Evolutionary conservation across 768 basidiomycete genomes (phyloP), one percentile per base, ranked within the genome.

Genomic region (Tephrocybe sp.): DNA sequence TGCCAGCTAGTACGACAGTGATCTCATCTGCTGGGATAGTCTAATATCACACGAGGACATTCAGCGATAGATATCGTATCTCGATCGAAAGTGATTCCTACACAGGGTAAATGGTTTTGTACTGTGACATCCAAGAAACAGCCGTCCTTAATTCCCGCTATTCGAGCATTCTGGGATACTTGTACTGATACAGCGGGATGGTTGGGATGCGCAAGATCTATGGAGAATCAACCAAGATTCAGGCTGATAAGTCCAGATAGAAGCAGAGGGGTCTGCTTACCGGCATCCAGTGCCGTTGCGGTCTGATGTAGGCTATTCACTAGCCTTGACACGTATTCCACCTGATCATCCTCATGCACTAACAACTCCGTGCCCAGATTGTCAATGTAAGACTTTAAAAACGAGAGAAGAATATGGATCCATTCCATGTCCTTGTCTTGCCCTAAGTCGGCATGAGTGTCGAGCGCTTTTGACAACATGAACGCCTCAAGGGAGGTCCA

Each of bases 401-500:
- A 94, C 4, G 88, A 80, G 25, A 94, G 72, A 5, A 88, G 74
- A 13, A 87, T 77, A 53, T 88, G 82, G 18, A 90, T 78, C 92
- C 92, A 95, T 61, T 94, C 90, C 18, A 74, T 72, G 55, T 91
- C 86, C 49, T 73, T 81, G 5, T 77, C 69, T 57, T 79, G 82
- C 12, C 75, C 66, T n/a, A 86, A 66, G 18, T 73, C 62, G 1
- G 69, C 64, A 59, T 93, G 86, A 0, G 84, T 81, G 54, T 85
- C 80, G 31, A 95, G 70, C 1, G 89, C 88, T 40, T 78, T 78
- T 11, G 83, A 83, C 16, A 92, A 77, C 80, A 92, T 89, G 56
- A 82, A 83, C 2, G 84, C 84, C 60, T 93, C 87, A 37, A 93
- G 68, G 8, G 86, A 85, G 21, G 82, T 78, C 92, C 92, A 94